Percentiles rank a stretch among this genome's conserved stretches.
Evolutionary conservation across 805 yeast species (phyloP).

Genomic region (Danielia oregonensis): DNA sequence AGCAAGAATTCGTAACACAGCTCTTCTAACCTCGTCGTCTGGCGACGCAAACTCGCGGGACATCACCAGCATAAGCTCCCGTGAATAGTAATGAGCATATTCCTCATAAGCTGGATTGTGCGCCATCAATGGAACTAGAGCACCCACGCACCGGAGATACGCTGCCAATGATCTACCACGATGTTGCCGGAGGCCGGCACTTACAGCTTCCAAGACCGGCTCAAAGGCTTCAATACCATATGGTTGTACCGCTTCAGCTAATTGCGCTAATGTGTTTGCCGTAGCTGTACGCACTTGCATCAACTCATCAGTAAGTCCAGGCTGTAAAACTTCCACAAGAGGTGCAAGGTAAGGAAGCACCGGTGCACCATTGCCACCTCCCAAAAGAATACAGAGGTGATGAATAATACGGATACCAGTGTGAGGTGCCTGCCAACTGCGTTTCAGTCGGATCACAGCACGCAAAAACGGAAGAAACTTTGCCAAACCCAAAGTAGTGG

Average conservation of each 20-base stretch:
- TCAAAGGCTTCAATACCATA: constrained; percentile 91
- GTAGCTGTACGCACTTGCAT: constrained; percentile 63
- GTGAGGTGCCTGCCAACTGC: constrained; percentile 78
- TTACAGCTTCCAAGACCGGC: constrained; percentile 63
- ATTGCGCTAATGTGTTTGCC: constrained; percentile 64
- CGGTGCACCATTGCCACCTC: constrained; percentile 46
- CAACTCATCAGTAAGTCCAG: constrained; percentile 64
- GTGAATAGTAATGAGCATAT: constrained; percentile 71
- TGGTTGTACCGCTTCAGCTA: constrained; percentile 82
- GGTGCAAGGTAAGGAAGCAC: constrained; percentile 70
- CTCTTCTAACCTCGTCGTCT: constrained; percentile 81
- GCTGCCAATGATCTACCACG: constrained; percentile 77
- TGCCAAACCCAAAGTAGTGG: constrained; percentile 72
- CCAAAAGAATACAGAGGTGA: constrained; percentile 65
- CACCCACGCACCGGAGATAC: constrained; percentile 73
- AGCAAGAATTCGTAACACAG: constrained; percentile 65
- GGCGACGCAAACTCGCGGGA: constrained; percentile 73
- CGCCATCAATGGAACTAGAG: constrained; percentile 81
- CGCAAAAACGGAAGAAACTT: constrained; percentile 71
- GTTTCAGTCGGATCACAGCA: constrained; percentile 74
- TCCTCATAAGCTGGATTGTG: constrained; percentile 50
- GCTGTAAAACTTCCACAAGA: constrained; percentile 57
- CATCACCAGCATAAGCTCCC: constrained; percentile 65
- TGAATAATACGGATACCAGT: constrained; percentile 78
- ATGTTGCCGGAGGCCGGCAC: constrained; percentile 74